phyloP scores from a whole-genome alignment of 495 filamentous ascomycete genomes.

The Talaromyces borbonicus region DNA sequence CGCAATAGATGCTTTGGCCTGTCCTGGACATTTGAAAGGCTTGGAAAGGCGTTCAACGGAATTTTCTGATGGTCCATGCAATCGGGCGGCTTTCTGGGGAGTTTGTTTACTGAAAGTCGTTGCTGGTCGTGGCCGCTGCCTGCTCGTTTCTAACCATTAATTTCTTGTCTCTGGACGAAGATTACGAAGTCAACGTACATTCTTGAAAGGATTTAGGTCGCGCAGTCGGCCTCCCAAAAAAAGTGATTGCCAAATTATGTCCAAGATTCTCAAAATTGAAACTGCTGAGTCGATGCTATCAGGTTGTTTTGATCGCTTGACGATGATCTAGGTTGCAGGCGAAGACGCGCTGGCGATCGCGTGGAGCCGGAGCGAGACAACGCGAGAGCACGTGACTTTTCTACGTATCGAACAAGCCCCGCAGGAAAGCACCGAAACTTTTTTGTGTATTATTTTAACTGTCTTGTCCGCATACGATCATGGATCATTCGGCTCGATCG shows the following conservation, averaged over 20 bases:
- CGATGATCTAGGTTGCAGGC: too few relatives aligned
- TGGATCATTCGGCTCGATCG: background rate
- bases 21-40: conserved; percentile 91
- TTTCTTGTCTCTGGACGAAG: background rate
- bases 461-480: too few relatives aligned
- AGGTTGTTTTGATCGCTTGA: too few relatives aligned
- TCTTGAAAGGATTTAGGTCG: too few relatives aligned
- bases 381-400: conserved; percentile 3
- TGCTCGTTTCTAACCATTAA: conserved; percentile 10
- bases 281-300: too few relatives aligned
- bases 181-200: too few relatives aligned
- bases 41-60: conserved; percentile 63
- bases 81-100: conserved; percentile 18
- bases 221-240: background rate
- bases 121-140: conserved; percentile 35
- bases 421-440: too few relatives aligned
- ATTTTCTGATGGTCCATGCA: conserved; percentile 32
- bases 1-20: conserved; percentile 56
- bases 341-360: background rate
- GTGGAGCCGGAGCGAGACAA: background rate
- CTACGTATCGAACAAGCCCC: too few relatives aligned
- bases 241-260: background rate
- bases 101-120: conserved; percentile 13
- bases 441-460: too few relatives aligned
- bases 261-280: too few relatives aligned